Evolutionary conservation across 768 basidiomycete genomes (phyloP), one percentile per base, ranked within the genome.

Genomic region (Lentinula boryana): DNA sequence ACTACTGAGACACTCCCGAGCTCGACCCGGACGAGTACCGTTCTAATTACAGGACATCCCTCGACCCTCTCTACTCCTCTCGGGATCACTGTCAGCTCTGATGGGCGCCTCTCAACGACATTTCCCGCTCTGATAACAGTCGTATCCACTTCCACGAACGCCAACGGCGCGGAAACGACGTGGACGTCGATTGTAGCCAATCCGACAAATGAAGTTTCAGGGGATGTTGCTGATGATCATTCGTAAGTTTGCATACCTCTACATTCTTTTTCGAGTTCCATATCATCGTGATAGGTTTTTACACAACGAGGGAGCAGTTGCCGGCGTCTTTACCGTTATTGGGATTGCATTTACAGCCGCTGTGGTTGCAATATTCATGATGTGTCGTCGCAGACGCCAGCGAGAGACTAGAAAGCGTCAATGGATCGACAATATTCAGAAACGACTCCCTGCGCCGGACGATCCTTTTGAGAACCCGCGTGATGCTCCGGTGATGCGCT

Each of bases 261-360:
- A 40, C 16, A 5, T n/a, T 5, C 12, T 8, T 32, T 8, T 5
- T 7, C 27, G 4, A 51, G 15, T 33, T 51, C 15, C 54, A 21
- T 5, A 40, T 38, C 32, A 27, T 52, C n/a, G 53, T 58, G 35
- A 12, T 36, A 55, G 65, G 64, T 43, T 16, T 59, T 86, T 84
- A 10, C 72, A 75, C 50, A 86, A 92, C 68, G 84, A 77, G 32
- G 84, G 85, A 2, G 86, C 85, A 9, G 85, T 91, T 3, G 84
- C 85, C 1, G 90, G 87, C 6, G 83, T 86, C n/a, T 92, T 93
- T 70, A 77, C 88, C 6, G 84, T 78, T 10, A 79, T 87, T 46
- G 90, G 87, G 6, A 67, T 93, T 21, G 72, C 80, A 40, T 74
- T 79, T 5, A 78, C 81, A 1, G 77, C 76, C 23, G 64, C 78